Evolutionary conservation across 2,329 filamentous ascomycete species (phyloP), one percentile per base, ranked within the genome.

Genomic region (Claviceps sp.): DNA sequence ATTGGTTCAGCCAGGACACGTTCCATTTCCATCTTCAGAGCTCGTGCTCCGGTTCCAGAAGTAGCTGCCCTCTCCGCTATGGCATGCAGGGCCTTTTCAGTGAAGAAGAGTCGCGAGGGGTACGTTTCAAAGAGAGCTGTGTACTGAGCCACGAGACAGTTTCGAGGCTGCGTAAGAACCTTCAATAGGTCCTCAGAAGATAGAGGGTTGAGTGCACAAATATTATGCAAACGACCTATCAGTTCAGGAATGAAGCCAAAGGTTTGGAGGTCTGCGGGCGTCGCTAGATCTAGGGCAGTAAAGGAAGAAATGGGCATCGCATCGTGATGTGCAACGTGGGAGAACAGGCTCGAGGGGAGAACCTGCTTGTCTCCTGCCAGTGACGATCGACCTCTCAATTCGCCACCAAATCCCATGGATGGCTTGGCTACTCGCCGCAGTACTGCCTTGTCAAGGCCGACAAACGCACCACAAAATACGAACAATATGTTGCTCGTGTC

Each of bases 401-500:
- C 82, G 4, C 90, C 89, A 5, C 90, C 90, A 61, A 98, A 98
- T 0, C 93, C 93, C 59, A 98, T 91, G 3, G 87, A 86, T 0
- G 79, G 78, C 62, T 86, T 89, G 13, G 89, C 85, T 45, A 97
- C 84, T n/a, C 93, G 83, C 54, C 89, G 85, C 54, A 95, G 74
- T 48, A 98, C 80, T 37, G 85, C 78, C 65, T 94, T 95, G 62
- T 96, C 88, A 1, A 97, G 74, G 2, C 90, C 91, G 38, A 94
- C 87, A 64, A 98, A 98, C 18, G 93, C 93, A 18, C 93, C 93
- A 13, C 90, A 94, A 65, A 93, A 95, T 43, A 98, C 89, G 69
- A 98, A 98, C 30, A 98, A 78, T 54, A 98, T 97, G 60, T 97
- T 96, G 57, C 89, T 90, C 0, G 93, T 98, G 60, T 93, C 86